Conservation (phyloP, 345 rosid genomes). For the Salix dunnii region DNA sequence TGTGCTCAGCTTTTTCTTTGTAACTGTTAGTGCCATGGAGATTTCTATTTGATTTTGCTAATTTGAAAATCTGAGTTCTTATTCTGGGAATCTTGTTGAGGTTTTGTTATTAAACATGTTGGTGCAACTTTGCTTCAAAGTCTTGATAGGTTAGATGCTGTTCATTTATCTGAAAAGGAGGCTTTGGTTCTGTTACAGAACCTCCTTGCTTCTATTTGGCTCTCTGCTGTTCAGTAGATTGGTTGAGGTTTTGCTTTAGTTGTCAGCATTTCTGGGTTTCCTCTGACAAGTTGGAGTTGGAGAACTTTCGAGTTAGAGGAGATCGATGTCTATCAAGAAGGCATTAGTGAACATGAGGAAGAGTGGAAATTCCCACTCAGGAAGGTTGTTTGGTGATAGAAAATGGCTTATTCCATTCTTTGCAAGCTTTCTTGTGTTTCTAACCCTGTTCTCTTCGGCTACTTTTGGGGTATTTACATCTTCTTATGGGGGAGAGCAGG, state of each 20-base stretch:
- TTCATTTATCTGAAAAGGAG: constrained; percentile 13
- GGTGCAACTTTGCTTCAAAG: constrained; percentile 13
- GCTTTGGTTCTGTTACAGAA: constrained; percentile 5
- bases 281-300: neutral
- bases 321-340: constrained; percentile 18
- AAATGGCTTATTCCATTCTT: constrained; percentile 80
- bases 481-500: constrained; percentile 45
- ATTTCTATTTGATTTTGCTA: neutral
- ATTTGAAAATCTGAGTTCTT: neutral
- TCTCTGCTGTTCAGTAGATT: constrained; percentile 1
- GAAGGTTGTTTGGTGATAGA: constrained; percentile 64
- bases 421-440: constrained; percentile 66
- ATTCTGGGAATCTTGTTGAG: neutral
- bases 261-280: neutral
- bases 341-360: constrained; percentile 45
- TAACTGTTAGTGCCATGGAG: neutral
- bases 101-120: neutral
- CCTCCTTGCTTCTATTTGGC: constrained; percentile 5
- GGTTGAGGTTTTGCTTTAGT: neutral
- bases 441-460: constrained; percentile 53
- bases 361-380: constrained; percentile 52
- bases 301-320: neutral
- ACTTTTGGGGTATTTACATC: constrained; percentile 38
- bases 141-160: constrained; percentile 15
- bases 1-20: neutral